These are phyloP conservation scores for Aspergillus ruber DNA, from an alignment of 2,329 filamentous ascomycete genomes.

Conservation along the genomic window DNA sequence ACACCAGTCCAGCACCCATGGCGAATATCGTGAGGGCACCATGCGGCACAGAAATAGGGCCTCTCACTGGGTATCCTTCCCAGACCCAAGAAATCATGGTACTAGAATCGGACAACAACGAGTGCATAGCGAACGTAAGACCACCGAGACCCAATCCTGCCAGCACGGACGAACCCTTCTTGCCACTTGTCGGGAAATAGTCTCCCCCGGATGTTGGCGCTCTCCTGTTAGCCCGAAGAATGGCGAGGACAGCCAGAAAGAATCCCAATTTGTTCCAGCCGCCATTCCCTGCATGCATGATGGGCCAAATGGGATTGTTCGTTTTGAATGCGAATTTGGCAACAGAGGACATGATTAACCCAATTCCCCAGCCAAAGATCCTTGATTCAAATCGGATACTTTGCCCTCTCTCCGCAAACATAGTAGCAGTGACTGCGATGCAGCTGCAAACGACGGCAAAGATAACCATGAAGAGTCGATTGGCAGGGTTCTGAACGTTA, in stretches of 20 bases:
- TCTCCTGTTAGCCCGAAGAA: slow-evolving; percentile 66
- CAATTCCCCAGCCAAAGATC: slow-evolving; percentile 72
- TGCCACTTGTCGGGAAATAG: slow-evolving; percentile 47
- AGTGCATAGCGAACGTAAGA: slow-evolving; percentile 83
- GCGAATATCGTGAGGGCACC: slow-evolving; percentile 77
- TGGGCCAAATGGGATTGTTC: slow-evolving; percentile 95
- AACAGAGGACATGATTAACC: slow-evolving; percentile 76
- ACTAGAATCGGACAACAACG: slow-evolving; percentile 89
- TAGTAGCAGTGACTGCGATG: slow-evolving; percentile 75
- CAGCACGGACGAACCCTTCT: slow-evolving; percentile 61
- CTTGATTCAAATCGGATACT: slow-evolving; percentile 71
- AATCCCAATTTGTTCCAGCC: slow-evolving; percentile 87
- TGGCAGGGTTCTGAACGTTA: slow-evolving; percentile 62
- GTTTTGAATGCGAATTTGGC: slow-evolving; percentile 90
- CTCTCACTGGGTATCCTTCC: slow-evolving; percentile 89
- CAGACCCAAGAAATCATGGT: slow-evolving; percentile 99
- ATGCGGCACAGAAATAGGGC: slow-evolving; percentile 82
- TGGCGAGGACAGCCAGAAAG: slow-evolving; percentile 66
- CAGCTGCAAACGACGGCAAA: slow-evolving; percentile 76
- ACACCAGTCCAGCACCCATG: slow-evolving; percentile 75
- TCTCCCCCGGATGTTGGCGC: slow-evolving; percentile 48
- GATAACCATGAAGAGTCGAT: slow-evolving; percentile 72
- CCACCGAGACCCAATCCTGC: slow-evolving; percentile 75
- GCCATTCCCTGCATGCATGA: slow-evolving; percentile 82
- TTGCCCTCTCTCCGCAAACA: slow-evolving; percentile 70